These are phyloP conservation scores for Leptomonas pyrrhocoris DNA, from an alignment of 208 protist species.

Conservation along the genomic window DNA sequence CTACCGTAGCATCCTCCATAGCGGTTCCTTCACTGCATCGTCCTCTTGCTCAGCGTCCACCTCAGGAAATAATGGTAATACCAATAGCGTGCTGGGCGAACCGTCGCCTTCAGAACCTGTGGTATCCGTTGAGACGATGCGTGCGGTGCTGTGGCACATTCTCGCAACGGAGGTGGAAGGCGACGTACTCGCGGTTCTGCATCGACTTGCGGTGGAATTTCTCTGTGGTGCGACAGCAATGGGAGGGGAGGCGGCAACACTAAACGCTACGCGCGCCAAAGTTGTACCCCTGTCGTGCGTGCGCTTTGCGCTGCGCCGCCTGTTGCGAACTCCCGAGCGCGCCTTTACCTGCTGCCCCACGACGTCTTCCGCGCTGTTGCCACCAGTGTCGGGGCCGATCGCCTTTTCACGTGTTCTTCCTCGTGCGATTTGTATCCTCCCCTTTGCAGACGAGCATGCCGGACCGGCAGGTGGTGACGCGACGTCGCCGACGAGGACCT, in stretches of 20 bases:
- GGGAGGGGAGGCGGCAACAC: neutral
- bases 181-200: conserved; percentile 30
- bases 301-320: neutral
- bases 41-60: neutral
- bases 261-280: neutral
- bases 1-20: neutral
- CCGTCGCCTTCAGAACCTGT: neutral
- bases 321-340: neutral
- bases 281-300: neutral
- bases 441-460: neutral
- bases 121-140: conserved; percentile 10
- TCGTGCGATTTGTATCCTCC: neutral
- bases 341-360: conserved; percentile 14
- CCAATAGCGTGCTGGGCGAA: neutral
- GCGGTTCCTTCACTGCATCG: neutral
- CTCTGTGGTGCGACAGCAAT: neutral
- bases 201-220: conserved; percentile 36
- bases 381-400: conserved; percentile 6
- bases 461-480: neutral
- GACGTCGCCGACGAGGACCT: neutral
- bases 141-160: conserved; percentile 52
- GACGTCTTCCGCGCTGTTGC: neutral
- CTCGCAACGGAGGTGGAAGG: conserved; percentile 61
- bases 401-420: conserved; percentile 19
- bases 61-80: neutral